Evolutionary conservation across 306 rosid genomes (phyloP).

Genomic region (Leucaena leucocephala): DNA sequence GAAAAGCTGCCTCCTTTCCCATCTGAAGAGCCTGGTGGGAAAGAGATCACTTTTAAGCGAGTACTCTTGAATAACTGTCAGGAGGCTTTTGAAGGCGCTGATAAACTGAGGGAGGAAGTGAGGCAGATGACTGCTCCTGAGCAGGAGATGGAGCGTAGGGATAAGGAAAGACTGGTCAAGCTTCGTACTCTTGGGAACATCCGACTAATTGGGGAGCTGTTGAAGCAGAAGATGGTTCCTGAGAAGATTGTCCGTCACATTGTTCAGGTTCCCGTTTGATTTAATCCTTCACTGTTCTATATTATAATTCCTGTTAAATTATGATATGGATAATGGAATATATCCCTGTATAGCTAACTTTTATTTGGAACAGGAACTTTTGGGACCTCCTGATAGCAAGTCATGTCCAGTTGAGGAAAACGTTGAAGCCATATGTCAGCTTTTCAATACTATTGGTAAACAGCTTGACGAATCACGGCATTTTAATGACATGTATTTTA

Average conservation of each 20-base stretch:
- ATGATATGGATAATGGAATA: slow-evolving; percentile 10
- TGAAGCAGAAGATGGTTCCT: slow-evolving; percentile 98
- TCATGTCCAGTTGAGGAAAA: slow-evolving; percentile 95
- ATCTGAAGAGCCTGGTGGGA: slow-evolving; percentile 87
- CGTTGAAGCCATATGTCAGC: slow-evolving; percentile 97
- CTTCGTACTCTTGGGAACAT: slow-evolving; percentile 96
- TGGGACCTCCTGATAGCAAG: slow-evolving; percentile 70
- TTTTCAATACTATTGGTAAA: slow-evolving; percentile 90
- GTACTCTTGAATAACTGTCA: slow-evolving; percentile 87
- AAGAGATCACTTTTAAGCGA: slow-evolving; percentile 85
- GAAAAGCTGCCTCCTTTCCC: slow-evolving; percentile 89
- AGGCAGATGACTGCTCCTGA: slow-evolving; percentile 89
- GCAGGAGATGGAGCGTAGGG: slow-evolving; percentile 83
- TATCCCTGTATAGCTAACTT: slow-evolving; percentile 21
- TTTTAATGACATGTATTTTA: slow-evolving; percentile 74
- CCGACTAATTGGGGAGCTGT: slow-evolving; percentile 94
- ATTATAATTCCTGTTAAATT: slow-evolving; percentile 24
- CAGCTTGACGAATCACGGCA: slow-evolving; percentile 92
- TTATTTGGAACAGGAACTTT: slow-evolving; percentile 71
- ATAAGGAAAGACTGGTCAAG: slow-evolving; percentile 80
- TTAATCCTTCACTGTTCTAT: slow-evolving; percentile 15
- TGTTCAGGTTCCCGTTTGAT: slow-evolving; percentile 66
- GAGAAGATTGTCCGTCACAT: slow-evolving; percentile 97
- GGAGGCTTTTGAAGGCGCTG: slow-evolving; percentile 99
- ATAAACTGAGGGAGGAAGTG: slow-evolving; percentile 74